These are phyloP conservation scores for Scleroderma bovista DNA, from an alignment of 768 basidiomycete genomes.

Conservation along the genomic window DNA sequence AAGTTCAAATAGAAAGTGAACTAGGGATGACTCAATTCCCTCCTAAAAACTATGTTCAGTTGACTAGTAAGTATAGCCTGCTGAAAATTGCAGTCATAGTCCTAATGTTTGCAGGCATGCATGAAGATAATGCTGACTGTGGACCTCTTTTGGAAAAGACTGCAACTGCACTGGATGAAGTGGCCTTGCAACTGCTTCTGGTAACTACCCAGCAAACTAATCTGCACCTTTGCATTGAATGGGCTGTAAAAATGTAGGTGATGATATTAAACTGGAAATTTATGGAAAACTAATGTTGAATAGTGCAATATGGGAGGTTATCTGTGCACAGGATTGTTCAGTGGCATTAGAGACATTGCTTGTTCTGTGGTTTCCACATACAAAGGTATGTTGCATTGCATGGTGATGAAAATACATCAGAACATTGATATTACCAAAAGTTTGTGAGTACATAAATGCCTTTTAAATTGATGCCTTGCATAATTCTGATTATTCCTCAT, in stretches of 20 bases:
- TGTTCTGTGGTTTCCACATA: not conserved
- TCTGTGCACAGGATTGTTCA: not conserved
- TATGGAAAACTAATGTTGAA: not conserved
- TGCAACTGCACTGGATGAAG: not conserved
- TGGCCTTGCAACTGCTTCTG: not conserved
- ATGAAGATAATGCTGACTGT: not conserved
- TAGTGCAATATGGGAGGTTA: too few species aligned
- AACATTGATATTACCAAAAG: too few species aligned
- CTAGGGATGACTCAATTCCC: not conserved
- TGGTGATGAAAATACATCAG: not conserved
- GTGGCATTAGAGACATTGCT: not conserved
- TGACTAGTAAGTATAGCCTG: not conserved
- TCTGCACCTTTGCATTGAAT: not conserved
- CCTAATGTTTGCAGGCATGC: not conserved
- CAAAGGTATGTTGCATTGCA: not conserved
- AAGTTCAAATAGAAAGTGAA: not conserved
- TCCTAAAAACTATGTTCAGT: not conserved
- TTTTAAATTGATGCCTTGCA: too few species aligned
- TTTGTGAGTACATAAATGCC: too few species aligned
- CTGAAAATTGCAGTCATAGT: not conserved
- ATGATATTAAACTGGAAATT: not conserved
- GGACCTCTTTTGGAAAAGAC: not conserved
- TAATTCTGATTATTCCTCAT: too few species aligned
- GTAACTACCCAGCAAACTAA: not conserved
- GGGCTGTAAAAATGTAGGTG: not conserved